Evolutionary conservation across 306 rosid species (phyloP).

Genomic region (Sindora glabra): DNA sequence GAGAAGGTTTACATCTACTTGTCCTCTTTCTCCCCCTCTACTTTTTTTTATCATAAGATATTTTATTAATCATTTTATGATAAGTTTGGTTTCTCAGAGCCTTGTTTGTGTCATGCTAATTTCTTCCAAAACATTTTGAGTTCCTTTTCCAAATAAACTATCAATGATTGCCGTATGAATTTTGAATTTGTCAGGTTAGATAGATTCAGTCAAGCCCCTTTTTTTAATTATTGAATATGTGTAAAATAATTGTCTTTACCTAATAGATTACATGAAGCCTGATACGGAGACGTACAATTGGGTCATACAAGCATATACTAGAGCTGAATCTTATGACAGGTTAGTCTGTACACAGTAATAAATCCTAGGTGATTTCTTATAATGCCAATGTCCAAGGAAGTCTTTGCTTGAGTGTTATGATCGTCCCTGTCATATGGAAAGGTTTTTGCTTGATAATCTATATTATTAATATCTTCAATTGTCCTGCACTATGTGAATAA

Average conservation of each 20-base stretch:
- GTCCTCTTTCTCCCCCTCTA: neutral
- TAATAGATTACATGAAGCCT: constrained; percentile 82
- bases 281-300: constrained; percentile 93
- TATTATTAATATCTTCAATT: constrained; percentile 3
- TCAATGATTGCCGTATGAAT: neutral
- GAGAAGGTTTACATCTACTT: constrained; percentile 61
- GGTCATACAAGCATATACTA: constrained; percentile 97
- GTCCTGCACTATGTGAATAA: neutral
- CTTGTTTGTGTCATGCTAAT: constrained; percentile 1
- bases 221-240: constrained; percentile 15
- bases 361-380: neutral
- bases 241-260: constrained; percentile 16
- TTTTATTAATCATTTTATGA: no score
- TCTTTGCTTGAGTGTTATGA: neutral
- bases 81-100: constrained; percentile 3
- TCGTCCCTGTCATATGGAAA: neutral
- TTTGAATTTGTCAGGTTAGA: neutral
- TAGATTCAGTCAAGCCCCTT: neutral
- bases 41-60: no score
- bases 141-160: neutral
- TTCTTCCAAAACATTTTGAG: constrained; percentile 1
- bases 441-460: neutral
- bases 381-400: neutral
- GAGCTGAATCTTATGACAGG: constrained; percentile 99
- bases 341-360: constrained; percentile 3